phyloP scores from a whole-genome alignment of 257 asterid species.

The Galeopsis tetrahit region DNA sequence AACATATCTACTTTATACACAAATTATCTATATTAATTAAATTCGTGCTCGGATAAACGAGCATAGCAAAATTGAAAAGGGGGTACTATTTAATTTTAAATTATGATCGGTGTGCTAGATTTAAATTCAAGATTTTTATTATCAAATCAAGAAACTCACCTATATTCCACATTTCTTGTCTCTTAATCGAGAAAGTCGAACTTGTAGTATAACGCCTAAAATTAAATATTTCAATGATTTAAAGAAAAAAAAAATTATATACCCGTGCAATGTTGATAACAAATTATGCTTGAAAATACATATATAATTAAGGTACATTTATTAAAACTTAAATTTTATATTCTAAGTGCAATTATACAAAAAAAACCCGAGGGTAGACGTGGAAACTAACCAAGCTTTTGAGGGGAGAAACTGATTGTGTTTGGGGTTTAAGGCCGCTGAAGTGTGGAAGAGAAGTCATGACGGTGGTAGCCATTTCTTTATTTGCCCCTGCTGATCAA shows the following conservation, averaged over 20 bases:
- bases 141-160: neutral
- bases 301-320: neutral
- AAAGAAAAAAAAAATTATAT: too few relatives aligned
- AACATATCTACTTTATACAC: too few relatives aligned
- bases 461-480: slow-evolving; percentile 64
- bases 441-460: slow-evolving; percentile 82
- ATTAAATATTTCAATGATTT: neutral
- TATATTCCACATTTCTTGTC: neutral
- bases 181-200: too few relatives aligned
- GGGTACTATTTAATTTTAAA: too few relatives aligned
- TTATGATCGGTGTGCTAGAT: neutral
- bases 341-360: neutral
- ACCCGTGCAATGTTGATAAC: too few relatives aligned
- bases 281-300: too few relatives aligned
- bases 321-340: neutral
- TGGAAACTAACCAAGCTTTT: slow-evolving; percentile 59
- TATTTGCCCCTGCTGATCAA: slow-evolving; percentile 3
- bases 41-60: too few relatives aligned
- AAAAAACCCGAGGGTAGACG: neutral
- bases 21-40: too few relatives aligned
- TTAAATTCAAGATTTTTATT: too few relatives aligned
- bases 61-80: too few relatives aligned
- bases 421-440: slow-evolving; percentile 68
- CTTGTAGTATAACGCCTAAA: too few relatives aligned
- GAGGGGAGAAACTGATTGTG: slow-evolving; percentile 53